Evolutionary conservation across 73 alveolate species (phyloP), one percentile per base, ranked within the genome.

Genomic region (Blepharisma stoltei): DNA sequence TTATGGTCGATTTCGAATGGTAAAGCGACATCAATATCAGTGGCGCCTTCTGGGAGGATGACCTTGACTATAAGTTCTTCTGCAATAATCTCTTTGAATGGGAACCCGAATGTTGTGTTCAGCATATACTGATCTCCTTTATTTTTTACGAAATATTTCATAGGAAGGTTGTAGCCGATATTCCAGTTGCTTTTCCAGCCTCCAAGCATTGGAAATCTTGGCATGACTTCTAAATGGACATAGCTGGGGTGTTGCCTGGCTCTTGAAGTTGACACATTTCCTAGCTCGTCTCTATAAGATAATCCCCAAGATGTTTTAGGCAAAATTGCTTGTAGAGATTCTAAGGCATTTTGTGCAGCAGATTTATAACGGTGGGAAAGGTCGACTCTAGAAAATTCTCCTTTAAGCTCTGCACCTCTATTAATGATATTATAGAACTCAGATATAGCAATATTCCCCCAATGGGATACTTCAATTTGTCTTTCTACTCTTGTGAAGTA

Each of bases 371-470:
- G 88, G 20, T 86, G 85, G 54, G 91, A 83, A 60, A 85, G 94
- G 77, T 90, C 98, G 65, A 96, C 93, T 81, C 99, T 86, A n/a
- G 98, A 97, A 76, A 94, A 96, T 83, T 94, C 99, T 27, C 99
- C 99, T 44, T 88, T 82, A 67, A 96, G 78, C 55, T 93, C 92
- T 6, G 98, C 98, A 8, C 97, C 98, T 53, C 88, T 85, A 71
- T 96, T 96, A 54, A 81, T 89, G 38, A 94, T 27, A 54, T 80
- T 89, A 79, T 92, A 96, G 49, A 89, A 90, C 65, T 95, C 98
- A 20, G 86, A 91, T 66, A 94, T 90, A 6, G 92, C 90, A 67
- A 96, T 93, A 65, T 94, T 92, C n/a, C 99, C 99, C 99, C 99
- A 96, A 80, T 96, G 99, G 46, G 98, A 90, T 7, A 96, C 92